phyloP scores from a whole-genome alignment of 2,329 filamentous ascomycete species.

The Penicillium capsulatum region DNA sequence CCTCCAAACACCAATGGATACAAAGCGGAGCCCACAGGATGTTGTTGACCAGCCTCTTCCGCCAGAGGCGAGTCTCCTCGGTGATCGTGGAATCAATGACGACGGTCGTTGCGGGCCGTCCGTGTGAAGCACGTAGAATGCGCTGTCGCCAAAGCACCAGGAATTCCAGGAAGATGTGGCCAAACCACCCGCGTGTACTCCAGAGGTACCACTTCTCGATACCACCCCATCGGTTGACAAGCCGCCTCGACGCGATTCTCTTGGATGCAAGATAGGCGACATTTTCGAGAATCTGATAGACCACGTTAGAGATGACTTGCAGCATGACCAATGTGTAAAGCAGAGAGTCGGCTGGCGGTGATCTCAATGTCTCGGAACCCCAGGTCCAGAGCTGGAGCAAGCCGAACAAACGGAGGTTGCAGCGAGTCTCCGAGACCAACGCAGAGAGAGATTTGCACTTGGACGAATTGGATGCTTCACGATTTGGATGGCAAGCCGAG shows the following conservation, averaged over 20 bases:
- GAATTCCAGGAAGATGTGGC: conserved; percentile 73
- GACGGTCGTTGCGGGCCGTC: conserved; percentile 27
- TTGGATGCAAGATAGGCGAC: conserved; percentile 70
- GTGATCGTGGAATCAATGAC: conserved; percentile 12
- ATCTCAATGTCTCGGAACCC: conserved; percentile 61
- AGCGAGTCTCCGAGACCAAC: conserved; percentile 50
- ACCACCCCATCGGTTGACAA: conserved; percentile 45
- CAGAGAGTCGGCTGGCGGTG: conserved; percentile 41
- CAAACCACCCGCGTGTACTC: conserved; percentile 76
- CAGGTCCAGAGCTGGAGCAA: conserved; percentile 73
- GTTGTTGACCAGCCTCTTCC: conserved; percentile 61
- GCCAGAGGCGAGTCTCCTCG: conserved; percentile 54
- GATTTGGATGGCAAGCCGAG: no score
- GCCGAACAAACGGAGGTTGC: conserved; percentile 55
- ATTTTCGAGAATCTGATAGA: conserved; percentile 81
- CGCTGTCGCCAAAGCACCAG: conserved; percentile 55
- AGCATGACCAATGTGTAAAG: conserved; percentile 57
- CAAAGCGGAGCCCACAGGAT: conserved; percentile 76
- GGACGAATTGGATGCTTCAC: no score
- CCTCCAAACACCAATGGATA: conserved; percentile 73
- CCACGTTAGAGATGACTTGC: conserved; percentile 63
- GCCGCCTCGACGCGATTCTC: conserved; percentile 56
- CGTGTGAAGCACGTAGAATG: no score
- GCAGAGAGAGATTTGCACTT: conserved; percentile 46
- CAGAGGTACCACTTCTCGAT: conserved; percentile 62